Percentiles rank a stretch among this genome's conserved stretches.
Conservation (phyloP, 202 grass and related monocot species). For the Hordeum pubiflorum region DNA sequence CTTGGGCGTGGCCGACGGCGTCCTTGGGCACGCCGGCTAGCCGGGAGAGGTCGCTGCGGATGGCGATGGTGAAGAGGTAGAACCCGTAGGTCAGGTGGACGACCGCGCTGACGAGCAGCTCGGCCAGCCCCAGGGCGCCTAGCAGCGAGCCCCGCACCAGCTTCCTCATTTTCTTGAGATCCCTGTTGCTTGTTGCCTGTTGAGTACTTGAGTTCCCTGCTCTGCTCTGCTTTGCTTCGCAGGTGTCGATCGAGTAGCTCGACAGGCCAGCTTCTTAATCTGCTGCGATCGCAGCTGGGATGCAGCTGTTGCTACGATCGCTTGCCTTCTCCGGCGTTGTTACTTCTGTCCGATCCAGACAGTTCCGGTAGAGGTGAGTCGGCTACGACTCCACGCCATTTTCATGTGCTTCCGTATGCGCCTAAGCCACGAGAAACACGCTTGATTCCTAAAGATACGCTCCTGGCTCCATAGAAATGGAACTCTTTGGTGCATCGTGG, state of each 20-base stretch:
- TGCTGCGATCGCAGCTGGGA: neutral
- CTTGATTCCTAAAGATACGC: neutral
- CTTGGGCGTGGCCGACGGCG: neutral
- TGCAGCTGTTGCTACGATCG: neutral
- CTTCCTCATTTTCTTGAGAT: neutral
- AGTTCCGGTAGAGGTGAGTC: neutral
- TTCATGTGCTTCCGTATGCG: neutral
- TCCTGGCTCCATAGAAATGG: too few relatives aligned
- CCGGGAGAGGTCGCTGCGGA: constrained; percentile 38
- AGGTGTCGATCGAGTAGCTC: neutral
- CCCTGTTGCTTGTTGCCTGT: neutral
- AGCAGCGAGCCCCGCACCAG: constrained; percentile 23
- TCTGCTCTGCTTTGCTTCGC: neutral
- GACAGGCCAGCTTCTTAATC: neutral
- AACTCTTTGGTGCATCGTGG: too few relatives aligned
- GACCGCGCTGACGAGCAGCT: constrained; percentile 59
- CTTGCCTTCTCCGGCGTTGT: neutral
- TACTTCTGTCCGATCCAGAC: neutral
- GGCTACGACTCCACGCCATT: neutral
- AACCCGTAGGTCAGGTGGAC: constrained; percentile 64
- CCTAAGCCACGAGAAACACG: neutral
- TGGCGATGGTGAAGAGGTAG: constrained; percentile 63
- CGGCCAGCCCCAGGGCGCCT: constrained; percentile 27
- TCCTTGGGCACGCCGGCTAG: neutral
- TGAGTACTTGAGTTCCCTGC: too few relatives aligned